Evolutionary conservation across 768 basidiomycete genomes (phyloP).

Genomic region (Boletus huronensis): DNA sequence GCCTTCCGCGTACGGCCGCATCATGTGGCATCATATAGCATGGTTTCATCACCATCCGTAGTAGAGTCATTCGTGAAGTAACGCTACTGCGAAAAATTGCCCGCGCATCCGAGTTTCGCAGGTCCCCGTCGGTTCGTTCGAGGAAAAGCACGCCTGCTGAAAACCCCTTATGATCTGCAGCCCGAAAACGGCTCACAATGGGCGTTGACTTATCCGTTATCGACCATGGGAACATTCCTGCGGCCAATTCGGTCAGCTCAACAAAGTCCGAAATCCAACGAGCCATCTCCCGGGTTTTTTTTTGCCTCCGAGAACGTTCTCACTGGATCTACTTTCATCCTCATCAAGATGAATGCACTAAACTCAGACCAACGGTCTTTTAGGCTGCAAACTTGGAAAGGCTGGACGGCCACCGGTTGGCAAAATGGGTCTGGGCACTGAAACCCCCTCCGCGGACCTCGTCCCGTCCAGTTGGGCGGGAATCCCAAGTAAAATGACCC

Average conservation of each 20-base stretch:
- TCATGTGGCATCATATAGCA: slow-evolving; percentile 10
- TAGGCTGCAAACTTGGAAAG: slow-evolving; percentile 7
- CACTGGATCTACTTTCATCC: slow-evolving; percentile 24
- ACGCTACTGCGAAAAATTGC: slow-evolving; percentile 13
- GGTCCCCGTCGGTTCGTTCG: slow-evolving; percentile 15
- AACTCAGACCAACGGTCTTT: slow-evolving; percentile 3
- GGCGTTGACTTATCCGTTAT: slow-evolving; percentile 7
- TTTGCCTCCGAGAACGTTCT: slow-evolving; percentile 19
- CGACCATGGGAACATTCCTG: slow-evolving; percentile 20
- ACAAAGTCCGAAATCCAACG: slow-evolving; percentile 22
- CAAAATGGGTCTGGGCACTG: slow-evolving; percentile 1
- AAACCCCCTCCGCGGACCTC: slow-evolving; percentile 23
- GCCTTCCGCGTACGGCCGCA: slow-evolving; percentile 20
- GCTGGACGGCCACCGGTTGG: slow-evolving; percentile 10
- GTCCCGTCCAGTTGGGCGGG: neutral
- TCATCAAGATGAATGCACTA: neutral
- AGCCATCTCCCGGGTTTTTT: slow-evolving; percentile 5
- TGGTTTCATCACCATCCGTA: slow-evolving; percentile 7
- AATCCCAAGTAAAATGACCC: slow-evolving; percentile 13
- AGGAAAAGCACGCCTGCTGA: slow-evolving; percentile 4
- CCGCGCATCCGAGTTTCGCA: slow-evolving; percentile 14
- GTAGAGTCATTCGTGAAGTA: slow-evolving; percentile 9
- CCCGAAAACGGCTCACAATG: slow-evolving; percentile 6
- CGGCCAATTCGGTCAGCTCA: slow-evolving; percentile 18
- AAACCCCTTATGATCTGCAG: slow-evolving; percentile 7